These are phyloP conservation scores for Gloeostereum incarnatum DNA, from an alignment of 768 basidiomycete genomes.

Conservation along the genomic window DNA sequence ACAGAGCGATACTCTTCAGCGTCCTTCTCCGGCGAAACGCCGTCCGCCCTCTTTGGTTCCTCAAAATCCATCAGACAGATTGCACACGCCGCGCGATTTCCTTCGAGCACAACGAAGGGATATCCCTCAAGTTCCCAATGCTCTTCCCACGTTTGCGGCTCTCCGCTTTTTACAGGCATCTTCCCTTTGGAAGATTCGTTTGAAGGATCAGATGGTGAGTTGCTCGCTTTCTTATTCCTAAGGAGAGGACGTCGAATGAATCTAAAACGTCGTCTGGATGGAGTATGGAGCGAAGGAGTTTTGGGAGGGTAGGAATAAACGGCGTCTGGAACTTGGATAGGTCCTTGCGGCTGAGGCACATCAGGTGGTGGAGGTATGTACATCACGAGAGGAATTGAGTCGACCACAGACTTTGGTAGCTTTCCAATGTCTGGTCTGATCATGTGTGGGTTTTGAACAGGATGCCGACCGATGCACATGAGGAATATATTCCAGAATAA, in stretches of 20 bases:
- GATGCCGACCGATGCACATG: conserved; percentile 73
- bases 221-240: conserved; percentile 16
- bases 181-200: conserved; percentile 6
- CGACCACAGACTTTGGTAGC: conserved; percentile 60
- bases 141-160: conserved; percentile 52
- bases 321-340: conserved; percentile 34
- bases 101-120: conserved; percentile 76
- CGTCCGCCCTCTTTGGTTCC: conserved; percentile 42
- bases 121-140: conserved; percentile 70
- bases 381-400: conserved; percentile 74
- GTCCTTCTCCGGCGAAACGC: conserved; percentile 11
- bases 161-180: conserved; percentile 9
- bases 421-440: conserved; percentile 78
- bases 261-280: conserved; percentile 37
- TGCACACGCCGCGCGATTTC: conserved; percentile 76
- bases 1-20: not conserved
- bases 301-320: conserved; percentile 59
- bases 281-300: conserved; percentile 12
- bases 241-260: conserved; percentile 46
- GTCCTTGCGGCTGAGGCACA: conserved; percentile 17
- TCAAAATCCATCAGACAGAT: conserved; percentile 84
- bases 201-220: conserved; percentile 1
- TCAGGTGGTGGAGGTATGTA: conserved; percentile 79
- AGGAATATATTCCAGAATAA: conserved; percentile 72
- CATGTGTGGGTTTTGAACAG: conserved; percentile 60